Evolutionary conservation across 2,329 filamentous ascomycete species (phyloP).

Genomic region (Bipolaris gigantea): DNA sequence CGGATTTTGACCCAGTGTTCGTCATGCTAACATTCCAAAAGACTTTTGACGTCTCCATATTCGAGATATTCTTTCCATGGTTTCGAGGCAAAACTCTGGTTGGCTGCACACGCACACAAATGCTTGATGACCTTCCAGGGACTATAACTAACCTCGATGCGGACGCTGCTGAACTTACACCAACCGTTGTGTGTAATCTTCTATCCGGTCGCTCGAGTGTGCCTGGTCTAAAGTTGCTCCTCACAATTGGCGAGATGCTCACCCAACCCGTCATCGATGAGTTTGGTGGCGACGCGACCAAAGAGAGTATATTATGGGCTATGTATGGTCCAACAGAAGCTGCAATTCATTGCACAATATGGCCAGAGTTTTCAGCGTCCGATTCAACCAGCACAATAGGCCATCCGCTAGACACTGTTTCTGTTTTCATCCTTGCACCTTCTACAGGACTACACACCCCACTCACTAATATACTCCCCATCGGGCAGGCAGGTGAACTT

Average conservation of each 20-base stretch:
- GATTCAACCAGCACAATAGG: slow-evolving; percentile 72
- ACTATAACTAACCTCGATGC: slow-evolving; percentile 67
- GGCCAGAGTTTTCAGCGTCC: slow-evolving; percentile 60
- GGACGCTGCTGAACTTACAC: slow-evolving; percentile 86
- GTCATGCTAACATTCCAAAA: slow-evolving; percentile 2
- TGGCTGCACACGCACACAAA: slow-evolving; percentile 65
- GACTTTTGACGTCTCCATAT: slow-evolving; percentile 92
- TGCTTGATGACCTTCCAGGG: slow-evolving; percentile 74
- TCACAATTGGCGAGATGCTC: slow-evolving; percentile 94
- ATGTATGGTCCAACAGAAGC: slow-evolving; percentile 97
- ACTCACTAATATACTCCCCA: slow-evolving; percentile 58
- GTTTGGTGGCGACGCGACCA: slow-evolving; percentile 65
- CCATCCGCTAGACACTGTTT: slow-evolving; percentile 77
- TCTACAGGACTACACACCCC: slow-evolving; percentile 15
- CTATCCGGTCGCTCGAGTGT: slow-evolving; percentile 68
- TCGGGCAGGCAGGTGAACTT: slow-evolving; percentile 75
- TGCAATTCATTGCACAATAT: slow-evolving; percentile 84
- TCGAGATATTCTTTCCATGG: slow-evolving; percentile 90
- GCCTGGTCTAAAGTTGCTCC: slow-evolving; percentile 68
- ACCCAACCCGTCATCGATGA: slow-evolving; percentile 74
- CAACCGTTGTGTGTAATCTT: slow-evolving; percentile 80
- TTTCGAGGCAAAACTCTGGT: slow-evolving; percentile 74
- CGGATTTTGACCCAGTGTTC: neutral
- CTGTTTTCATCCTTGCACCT: slow-evolving; percentile 68
- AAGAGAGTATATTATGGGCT: slow-evolving; percentile 73